A percentile compares a stretch with the other conserved stretches of the same genome.
Conservation (phyloP, 2,329 filamentous ascomycete species). For the Penicillium sp. region DNA sequence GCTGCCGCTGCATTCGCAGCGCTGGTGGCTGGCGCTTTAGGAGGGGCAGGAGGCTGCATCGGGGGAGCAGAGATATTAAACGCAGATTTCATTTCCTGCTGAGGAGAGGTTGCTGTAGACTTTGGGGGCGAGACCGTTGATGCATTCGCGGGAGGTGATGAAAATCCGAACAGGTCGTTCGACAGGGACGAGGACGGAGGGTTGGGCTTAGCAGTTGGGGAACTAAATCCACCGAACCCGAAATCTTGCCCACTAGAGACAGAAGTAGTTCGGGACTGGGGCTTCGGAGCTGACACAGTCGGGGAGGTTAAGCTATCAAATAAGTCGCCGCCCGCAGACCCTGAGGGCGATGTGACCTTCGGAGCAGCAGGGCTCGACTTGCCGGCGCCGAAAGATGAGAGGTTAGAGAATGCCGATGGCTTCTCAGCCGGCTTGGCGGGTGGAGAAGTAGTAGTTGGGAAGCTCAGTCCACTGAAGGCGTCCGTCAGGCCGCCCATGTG, state of each 20-base stretch:
- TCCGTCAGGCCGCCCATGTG: slow-evolving; percentile 68
- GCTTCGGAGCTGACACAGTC: slow-evolving; percentile 49
- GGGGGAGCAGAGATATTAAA: slow-evolving; percentile 71
- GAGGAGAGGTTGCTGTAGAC: slow-evolving; percentile 38
- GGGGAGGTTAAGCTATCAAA: slow-evolving; percentile 70
- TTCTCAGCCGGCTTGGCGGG: slow-evolving; percentile 46
- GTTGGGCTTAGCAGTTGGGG: slow-evolving; percentile 45
- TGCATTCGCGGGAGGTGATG: slow-evolving; percentile 44
- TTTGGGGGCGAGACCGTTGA: slow-evolving; percentile 46
- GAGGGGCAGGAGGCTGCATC: slow-evolving; percentile 42
- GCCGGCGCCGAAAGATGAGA: slow-evolving; percentile 53
- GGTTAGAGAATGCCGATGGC: slow-evolving; percentile 62
- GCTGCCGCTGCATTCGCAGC: slow-evolving; percentile 46
- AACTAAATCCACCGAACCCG: slow-evolving; percentile 62
- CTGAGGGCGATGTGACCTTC: slow-evolving; percentile 49
- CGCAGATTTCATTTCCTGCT: slow-evolving; percentile 58
- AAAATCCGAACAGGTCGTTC: slow-evolving; percentile 79
- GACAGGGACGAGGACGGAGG: slow-evolving; percentile 56
- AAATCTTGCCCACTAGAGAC: slow-evolving; percentile 62
- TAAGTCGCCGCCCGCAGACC: slow-evolving; percentile 69
- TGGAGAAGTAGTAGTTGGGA: slow-evolving; percentile 49
- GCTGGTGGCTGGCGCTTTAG: slow-evolving; percentile 42
- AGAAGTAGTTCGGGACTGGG: slow-evolving; percentile 47
- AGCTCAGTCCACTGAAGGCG: slow-evolving; percentile 71
- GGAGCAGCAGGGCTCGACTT: slow-evolving; percentile 46